These are phyloP conservation scores for Silene vulgaris DNA, from an alignment of 179 eudicot genomes.

Conservation along the genomic window DNA sequence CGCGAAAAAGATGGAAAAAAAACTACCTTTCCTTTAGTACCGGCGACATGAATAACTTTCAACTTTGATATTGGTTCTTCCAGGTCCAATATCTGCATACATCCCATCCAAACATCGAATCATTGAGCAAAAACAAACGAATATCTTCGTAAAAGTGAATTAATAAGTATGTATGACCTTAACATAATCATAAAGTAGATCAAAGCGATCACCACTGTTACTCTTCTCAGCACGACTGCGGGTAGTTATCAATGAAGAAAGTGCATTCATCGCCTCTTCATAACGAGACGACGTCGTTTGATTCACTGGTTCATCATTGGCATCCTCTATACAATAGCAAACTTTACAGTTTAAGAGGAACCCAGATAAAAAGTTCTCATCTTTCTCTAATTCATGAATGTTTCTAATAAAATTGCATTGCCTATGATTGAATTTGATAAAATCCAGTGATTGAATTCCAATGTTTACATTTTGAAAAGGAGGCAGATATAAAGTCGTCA, in stretches of 20 bases:
- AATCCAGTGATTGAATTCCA: background rate
- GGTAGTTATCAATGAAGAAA: constrained; percentile 77
- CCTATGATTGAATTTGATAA: constrained; percentile 13
- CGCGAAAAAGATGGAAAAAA: background rate
- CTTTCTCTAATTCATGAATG: background rate
- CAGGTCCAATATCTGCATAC: constrained; percentile 70
- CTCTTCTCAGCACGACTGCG: constrained; percentile 83
- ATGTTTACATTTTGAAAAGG: background rate
- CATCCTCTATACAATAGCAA: constrained; percentile 32
- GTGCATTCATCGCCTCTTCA: constrained; percentile 86
- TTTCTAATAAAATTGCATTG: background rate
- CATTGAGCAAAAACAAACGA: background rate
- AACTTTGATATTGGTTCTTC: constrained; percentile 72
- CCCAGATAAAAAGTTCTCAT: constrained; percentile 19
- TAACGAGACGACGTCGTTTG: constrained; percentile 43
- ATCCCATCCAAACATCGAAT: constrained; percentile 6
- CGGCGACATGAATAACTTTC: constrained; percentile 96
- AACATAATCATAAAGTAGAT: constrained; percentile 65
- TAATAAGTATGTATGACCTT: constrained; percentile 39
- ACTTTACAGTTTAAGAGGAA: constrained; percentile 15
- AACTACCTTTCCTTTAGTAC: constrained; percentile 94
- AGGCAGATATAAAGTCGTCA: background rate
- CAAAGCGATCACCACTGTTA: constrained; percentile 69
- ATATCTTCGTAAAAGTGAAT: background rate
- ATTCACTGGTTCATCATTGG: constrained; percentile 37